Conservation (phyloP, 495 filamentous ascomycete species). For the Delitschia confertaspora region DNA sequence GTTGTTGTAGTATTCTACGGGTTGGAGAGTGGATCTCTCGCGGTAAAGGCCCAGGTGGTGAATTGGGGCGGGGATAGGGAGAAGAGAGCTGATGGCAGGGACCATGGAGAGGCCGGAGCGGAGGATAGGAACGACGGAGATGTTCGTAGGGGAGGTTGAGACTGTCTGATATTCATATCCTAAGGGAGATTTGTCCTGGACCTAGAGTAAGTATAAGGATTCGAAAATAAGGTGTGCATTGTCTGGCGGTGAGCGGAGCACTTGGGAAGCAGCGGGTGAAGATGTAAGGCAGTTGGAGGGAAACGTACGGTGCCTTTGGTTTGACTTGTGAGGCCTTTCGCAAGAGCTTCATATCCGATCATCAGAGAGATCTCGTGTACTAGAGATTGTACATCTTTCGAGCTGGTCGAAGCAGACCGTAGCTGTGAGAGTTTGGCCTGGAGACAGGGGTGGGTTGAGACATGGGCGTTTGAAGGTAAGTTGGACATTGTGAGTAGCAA, state of each 20-base stretch:
- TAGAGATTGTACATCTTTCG: constrained; percentile 68
- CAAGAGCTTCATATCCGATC: constrained; percentile 72
- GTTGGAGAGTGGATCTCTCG: constrained; percentile 71
- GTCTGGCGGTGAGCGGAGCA: constrained; percentile 3
- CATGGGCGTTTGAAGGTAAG: constrained; percentile 63
- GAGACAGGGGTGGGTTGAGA: constrained; percentile 80
- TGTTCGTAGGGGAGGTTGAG: constrained; percentile 42
- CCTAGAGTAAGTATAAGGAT: constrained; percentile 8
- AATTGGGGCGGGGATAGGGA: constrained; percentile 71
- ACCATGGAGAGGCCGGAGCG: constrained; percentile 86
- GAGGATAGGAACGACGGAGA: constrained; percentile 86
- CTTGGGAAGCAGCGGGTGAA: background rate
- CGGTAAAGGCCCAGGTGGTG: constrained; percentile 93
- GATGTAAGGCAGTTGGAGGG: background rate
- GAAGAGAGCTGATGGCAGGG: constrained; percentile 73
- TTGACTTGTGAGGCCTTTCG: constrained; percentile 42
- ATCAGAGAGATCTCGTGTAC: constrained; percentile 81
- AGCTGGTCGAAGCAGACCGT: constrained; percentile 57
- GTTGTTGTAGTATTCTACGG: constrained; percentile 98
- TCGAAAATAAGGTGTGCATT: constrained; percentile 4
- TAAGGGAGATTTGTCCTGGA: constrained; percentile 64
- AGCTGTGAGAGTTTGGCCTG: constrained; percentile 83
- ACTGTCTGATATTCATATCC: constrained; percentile 58
- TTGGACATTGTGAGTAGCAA: constrained; percentile 22
- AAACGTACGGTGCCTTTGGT: constrained; percentile 32